These are phyloP conservation scores for Malus hybrid DNA, from an alignment of 331 rosid genomes.

Conservation along the genomic window DNA sequence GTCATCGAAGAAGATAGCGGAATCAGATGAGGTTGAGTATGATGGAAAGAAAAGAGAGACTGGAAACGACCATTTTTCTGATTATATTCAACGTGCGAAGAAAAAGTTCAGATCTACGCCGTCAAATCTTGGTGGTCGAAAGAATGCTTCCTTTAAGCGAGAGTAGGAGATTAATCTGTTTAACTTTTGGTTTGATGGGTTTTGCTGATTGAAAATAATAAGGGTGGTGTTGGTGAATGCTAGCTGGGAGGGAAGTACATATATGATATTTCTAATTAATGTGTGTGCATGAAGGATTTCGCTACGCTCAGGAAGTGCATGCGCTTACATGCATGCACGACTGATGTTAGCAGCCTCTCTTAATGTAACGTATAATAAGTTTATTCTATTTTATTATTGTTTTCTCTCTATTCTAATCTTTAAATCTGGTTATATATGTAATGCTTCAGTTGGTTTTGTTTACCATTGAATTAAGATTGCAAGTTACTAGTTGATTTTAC, in stretches of 20 bases:
- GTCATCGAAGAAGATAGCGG: slow-evolving; percentile 19
- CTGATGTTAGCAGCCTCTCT: background rate
- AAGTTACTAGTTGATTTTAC: background rate
- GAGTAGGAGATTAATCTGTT: background rate
- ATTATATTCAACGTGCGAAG: slow-evolving; percentile 33
- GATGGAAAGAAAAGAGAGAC: slow-evolving; percentile 13
- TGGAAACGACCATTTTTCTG: slow-evolving; percentile 30
- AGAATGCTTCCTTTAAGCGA: slow-evolving; percentile 25
- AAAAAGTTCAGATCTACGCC: slow-evolving; percentile 35
- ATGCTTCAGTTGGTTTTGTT: too few species aligned
- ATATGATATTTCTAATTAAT: background rate
- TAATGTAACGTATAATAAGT: background rate
- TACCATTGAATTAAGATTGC: background rate
- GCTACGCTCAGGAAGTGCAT: too few species aligned
- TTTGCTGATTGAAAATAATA: background rate
- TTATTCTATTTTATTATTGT: background rate
- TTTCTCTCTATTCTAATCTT: background rate
- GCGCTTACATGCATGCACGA: too few species aligned
- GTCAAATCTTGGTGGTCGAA: slow-evolving; percentile 16
- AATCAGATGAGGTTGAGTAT: slow-evolving; percentile 12
- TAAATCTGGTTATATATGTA: background rate
- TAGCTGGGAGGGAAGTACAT: background rate
- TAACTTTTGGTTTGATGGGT: background rate
- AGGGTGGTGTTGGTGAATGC: background rate
- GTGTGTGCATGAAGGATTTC: background rate